Percentiles rank a stretch among this genome's conserved stretches.
These are phyloP conservation scores for Echeveria elegans DNA, from an alignment of 164 flowering plant species.

Conservation along the genomic window DNA sequence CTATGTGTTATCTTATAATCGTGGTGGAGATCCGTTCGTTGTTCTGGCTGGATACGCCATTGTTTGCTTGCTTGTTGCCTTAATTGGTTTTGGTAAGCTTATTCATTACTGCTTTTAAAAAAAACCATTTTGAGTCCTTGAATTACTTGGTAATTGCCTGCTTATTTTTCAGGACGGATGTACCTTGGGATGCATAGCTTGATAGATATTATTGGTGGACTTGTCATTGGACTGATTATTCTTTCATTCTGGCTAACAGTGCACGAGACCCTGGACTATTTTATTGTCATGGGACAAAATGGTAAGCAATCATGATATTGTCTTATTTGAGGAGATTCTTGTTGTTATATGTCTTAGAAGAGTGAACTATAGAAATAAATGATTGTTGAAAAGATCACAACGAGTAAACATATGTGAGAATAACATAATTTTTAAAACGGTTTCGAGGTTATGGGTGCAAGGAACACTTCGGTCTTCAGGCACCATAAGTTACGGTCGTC, in stretches of 20 bases:
- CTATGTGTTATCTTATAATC: conserved; percentile 34
- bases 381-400: no score
- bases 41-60: conserved; percentile 27
- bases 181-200: conserved; percentile 99
- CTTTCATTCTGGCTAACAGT: conserved; percentile 70
- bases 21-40: conserved; percentile 19
- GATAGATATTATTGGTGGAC: conserved; percentile 69
- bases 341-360: not conserved
- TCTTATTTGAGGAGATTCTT: not conserved
- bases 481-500: no score
- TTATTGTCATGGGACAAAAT: conserved; percentile 66
- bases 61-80: conserved; percentile 50
- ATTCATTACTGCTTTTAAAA: not conserved
- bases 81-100: conserved; percentile 55
- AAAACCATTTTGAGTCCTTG: not conserved
- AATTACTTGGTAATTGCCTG: conserved; percentile 7
- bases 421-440: no score
- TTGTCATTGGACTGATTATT: conserved; percentile 54
- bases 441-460: no score
- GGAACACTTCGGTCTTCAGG: no score
- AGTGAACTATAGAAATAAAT: not conserved
- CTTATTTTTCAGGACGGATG: conserved; percentile 66
- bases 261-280: conserved; percentile 50
- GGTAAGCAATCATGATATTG: conserved; percentile 34
- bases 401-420: no score